Conservation (phyloP, 2,329 filamentous ascomycete genomes). For the Tolypocladium tundrense region DNA sequence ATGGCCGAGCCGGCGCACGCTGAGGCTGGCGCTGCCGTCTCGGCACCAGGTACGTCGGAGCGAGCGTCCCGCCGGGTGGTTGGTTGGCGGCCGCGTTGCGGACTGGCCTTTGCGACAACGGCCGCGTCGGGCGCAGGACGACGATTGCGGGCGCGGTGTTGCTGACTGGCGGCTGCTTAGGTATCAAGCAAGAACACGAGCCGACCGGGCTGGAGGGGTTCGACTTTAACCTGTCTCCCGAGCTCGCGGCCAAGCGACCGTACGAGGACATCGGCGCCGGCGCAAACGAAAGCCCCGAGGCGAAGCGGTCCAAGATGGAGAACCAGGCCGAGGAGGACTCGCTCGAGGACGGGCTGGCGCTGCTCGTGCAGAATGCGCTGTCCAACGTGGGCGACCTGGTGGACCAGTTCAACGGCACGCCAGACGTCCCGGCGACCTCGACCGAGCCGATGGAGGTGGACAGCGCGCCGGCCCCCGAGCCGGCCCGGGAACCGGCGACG, state of each 20-base stretch:
- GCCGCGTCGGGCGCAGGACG: background rate
- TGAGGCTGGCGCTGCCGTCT: slow-evolving; percentile 21
- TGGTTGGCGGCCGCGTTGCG: background rate
- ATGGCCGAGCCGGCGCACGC: slow-evolving; percentile 31
- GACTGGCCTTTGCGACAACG: slow-evolving; percentile 1
- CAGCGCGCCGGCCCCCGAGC: slow-evolving; percentile 15
- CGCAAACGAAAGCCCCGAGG: slow-evolving; percentile 16
- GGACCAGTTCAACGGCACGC: slow-evolving; percentile 16
- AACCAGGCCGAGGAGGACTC: slow-evolving; percentile 15
- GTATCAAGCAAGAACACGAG: slow-evolving; percentile 28
- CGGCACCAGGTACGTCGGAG: slow-evolving; percentile 22
- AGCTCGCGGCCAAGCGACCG: slow-evolving; percentile 26
- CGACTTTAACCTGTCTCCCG: slow-evolving; percentile 23
- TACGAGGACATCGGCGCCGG: slow-evolving; percentile 18
- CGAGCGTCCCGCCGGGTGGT: background rate
- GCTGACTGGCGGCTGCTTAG: slow-evolving; percentile 17
- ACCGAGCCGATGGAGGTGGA: slow-evolving; percentile 25
- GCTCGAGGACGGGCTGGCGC: slow-evolving; percentile 24
- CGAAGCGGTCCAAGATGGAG: slow-evolving; percentile 25
- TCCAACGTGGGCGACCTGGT: slow-evolving; percentile 28
- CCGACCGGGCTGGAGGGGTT: slow-evolving; percentile 19
- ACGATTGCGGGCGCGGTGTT: slow-evolving; percentile 1
- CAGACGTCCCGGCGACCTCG: slow-evolving; percentile 12
- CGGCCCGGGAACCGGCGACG: slow-evolving; percentile 15
- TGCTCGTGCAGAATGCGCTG: slow-evolving; percentile 29